Conservation (phyloP, 1,284 basidiomycete genomes). For the Lentinus polychrous region DNA sequence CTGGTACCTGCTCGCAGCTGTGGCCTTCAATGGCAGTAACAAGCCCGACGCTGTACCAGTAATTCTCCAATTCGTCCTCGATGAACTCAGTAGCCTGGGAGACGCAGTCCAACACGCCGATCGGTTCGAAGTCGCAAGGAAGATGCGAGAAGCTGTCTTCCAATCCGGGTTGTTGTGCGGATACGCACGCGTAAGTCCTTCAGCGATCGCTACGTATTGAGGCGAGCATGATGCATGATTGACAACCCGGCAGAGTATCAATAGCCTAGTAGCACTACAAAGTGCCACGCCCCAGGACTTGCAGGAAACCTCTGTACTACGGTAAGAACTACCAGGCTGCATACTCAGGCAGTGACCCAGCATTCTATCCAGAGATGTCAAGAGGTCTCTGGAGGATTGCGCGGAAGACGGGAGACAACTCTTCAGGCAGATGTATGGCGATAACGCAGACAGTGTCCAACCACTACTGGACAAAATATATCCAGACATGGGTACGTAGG, state of each 20-base stretch:
- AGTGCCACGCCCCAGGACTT: conserved; percentile 28
- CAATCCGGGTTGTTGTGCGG: conserved; percentile 49
- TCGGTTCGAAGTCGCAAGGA: conserved; percentile 35
- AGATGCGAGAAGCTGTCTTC: conserved; percentile 49
- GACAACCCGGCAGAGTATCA: conserved; percentile 30
- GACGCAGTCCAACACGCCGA: conserved; percentile 26
- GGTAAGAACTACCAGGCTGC: conserved; percentile 16
- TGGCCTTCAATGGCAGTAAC: conserved; percentile 50
- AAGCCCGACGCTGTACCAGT: conserved; percentile 45
- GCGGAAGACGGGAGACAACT: conserved; percentile 33
- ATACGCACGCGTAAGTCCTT: conserved; percentile 36
- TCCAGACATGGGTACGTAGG: conserved; percentile 46
- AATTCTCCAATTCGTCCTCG: conserved; percentile 42
- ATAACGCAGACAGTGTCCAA: conserved; percentile 37
- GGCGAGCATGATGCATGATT: background rate
- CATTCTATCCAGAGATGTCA: conserved; percentile 38
- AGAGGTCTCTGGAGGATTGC: conserved; percentile 32
- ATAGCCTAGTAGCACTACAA: conserved; percentile 25
- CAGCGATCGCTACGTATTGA: background rate
- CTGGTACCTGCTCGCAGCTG: conserved; percentile 51
- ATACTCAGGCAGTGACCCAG: too few relatives aligned
- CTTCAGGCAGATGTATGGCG: conserved; percentile 44
- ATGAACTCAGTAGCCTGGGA: conserved; percentile 25
- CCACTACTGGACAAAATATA: conserved; percentile 38
- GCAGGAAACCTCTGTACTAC: conserved; percentile 22